Evolutionary conservation across 441 rosid species (phyloP), one percentile per base, ranked within the genome.

Genomic region (Jatropha multifida): DNA sequence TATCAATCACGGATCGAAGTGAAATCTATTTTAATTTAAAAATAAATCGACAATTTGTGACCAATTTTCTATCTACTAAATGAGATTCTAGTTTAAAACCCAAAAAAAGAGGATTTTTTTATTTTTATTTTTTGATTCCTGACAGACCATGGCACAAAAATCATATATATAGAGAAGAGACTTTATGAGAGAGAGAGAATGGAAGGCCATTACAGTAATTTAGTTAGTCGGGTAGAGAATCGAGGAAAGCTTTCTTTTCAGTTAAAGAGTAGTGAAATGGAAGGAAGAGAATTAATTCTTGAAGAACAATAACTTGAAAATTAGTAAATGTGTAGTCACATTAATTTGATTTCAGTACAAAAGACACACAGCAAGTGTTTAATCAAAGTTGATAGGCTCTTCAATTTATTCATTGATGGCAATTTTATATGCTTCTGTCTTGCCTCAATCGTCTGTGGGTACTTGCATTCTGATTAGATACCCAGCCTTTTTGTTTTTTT

Each of bases 271-370:
- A 48, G 3, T 48, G 14, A 15, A 48, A n/a, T 27, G 56, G 55
- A 71, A 77, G 27, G 14, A 71, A 60, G 11, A 60, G 67, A 7
- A 68, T n/a, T 26, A 60, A 74, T 48, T 65, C 68, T n/a, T 27
- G 9, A 18, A 48, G 27, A 59, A 56, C 77, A 37, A 61, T 67
- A 62, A 59, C 74, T 63, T 51, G 52, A 65, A 69, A 60, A 10
- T 48, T 54, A 14, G 27, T 48, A 48, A 56, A 32, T 37, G 81
- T 74, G 73, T 77, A 79, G 81, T 84, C 86, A 52, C 79, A 71
- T 72, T 74, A 32, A 32, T 32, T 32, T 32, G 32, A 32, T 32
- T 32, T 32, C 32, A 32, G 32, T 32, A 32, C 32, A 32, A 32
- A 32, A 27, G 32, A 2, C 32, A 27, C 32, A 27, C 32, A 27